These are phyloP conservation scores for Fomitopsis palustris DNA, from an alignment of 1,284 basidiomycete genomes.

Conservation along the genomic window DNA sequence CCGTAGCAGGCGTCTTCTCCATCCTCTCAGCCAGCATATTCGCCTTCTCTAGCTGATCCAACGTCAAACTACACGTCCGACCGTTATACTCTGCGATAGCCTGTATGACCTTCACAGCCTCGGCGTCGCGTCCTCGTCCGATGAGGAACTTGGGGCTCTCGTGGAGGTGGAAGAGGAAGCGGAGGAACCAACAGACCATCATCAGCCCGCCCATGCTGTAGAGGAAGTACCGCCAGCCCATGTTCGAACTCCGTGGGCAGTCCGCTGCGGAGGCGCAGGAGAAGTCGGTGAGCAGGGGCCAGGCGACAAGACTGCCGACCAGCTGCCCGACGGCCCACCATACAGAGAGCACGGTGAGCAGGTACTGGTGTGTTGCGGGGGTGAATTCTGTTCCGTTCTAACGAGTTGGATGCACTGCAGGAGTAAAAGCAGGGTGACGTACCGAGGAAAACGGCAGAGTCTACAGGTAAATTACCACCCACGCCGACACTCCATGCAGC, in stretches of 20 bases:
- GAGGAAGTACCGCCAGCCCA: conserved; percentile 74
- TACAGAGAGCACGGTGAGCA: conserved; percentile 39
- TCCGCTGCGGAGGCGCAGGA: conserved; percentile 45
- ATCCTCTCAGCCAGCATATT: conserved; percentile 17
- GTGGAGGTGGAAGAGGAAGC: conserved; percentile 70
- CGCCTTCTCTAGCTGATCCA: conserved; percentile 41
- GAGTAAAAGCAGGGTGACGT: conserved; percentile 11
- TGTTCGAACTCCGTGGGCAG: conserved; percentile 46
- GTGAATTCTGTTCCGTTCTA: conserved; percentile 42
- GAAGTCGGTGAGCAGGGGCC: conserved; percentile 63
- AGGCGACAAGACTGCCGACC: conserved; percentile 37
- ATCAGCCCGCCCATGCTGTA: conserved; percentile 62
- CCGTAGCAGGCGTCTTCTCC: conserved; percentile 12
- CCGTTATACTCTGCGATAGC: conserved; percentile 71
- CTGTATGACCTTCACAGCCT: conserved; percentile 69
- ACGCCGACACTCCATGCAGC: conserved; percentile 63
- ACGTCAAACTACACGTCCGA: conserved; percentile 38
- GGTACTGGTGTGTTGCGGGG: conserved; percentile 58
- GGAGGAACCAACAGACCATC: conserved; percentile 58
- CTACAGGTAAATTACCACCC: conserved; percentile 74
- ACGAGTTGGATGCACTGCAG: not conserved
- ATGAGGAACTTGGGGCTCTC: conserved; percentile 79
- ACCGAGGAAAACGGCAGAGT: conserved; percentile 79
- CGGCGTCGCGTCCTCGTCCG: conserved; percentile 64
- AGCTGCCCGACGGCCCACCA: conserved; percentile 11